Evolutionary conservation across 768 basidiomycete species (phyloP), one percentile per base, ranked within the genome.

Genomic region (Tylopilus sp.): DNA sequence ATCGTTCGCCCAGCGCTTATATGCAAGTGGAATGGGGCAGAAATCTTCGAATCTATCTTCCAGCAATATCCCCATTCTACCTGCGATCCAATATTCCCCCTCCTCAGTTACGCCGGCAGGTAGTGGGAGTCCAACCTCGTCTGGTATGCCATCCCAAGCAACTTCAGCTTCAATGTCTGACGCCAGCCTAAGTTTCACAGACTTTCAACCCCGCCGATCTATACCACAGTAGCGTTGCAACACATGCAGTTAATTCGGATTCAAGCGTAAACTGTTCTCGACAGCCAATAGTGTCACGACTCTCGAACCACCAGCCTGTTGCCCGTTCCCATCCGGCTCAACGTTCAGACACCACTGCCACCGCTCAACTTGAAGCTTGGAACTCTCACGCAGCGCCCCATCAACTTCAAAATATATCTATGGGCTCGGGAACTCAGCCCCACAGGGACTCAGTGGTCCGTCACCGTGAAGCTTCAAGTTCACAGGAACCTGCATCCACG

Each of bases 1-100:
- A 41, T 70, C 70, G 3, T 58, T 68, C 31, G 77, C 77, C 21
- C 77, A 76, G 42, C 71, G 70, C 44, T 59, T 79, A 23, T 79
- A 77, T 55, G 74, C 73, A 7, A 76, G 73, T 41, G 72, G 75
- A 4, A 45, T 64, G 23, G 60, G 52, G 47, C 62, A 56, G 45
- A 59, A 51, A 25, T 49, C 51, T 21, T 53, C 57, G 12, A 38
- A 38, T 11, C 38, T 26, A 9, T 44, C 55, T 39, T 36, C 48
- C n/a, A 30, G 31, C n/a, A 22, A 7, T 40, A 40, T 50, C 20
- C 40, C 61, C 8, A 22, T 55, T 30, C 40, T 44, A 48, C 50
- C 54, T 20, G 36, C 42, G 12, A 50, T 56, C 30, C 35, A 38
- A 20, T 31, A 44, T 23, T 4, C 28, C 15, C 12, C 51, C 15